Conservation (phyloP, 1,139 yeast genomes). For the Chernovozyma aurita region DNA sequence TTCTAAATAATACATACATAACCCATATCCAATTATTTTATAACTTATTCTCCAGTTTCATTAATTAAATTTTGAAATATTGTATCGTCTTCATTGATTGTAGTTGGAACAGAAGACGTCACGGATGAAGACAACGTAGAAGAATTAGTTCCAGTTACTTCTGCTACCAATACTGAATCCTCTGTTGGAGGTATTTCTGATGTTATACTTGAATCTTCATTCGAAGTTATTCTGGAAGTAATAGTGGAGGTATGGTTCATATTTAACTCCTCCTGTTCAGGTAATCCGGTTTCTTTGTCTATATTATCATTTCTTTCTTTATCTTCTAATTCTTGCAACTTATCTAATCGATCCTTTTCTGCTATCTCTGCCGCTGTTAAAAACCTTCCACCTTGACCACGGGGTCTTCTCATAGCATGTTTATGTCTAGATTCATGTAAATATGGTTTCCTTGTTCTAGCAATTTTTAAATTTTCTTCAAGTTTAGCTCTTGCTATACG, state of each 20-base stretch:
- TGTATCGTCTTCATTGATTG: slow-evolving; percentile 11
- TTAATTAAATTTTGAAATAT: slow-evolving; percentile 14
- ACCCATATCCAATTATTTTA: too few species aligned
- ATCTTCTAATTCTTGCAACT: slow-evolving; percentile 38
- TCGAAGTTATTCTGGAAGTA: background rate
- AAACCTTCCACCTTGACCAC: slow-evolving; percentile 98
- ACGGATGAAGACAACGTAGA: background rate
- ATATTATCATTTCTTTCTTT: slow-evolving; percentile 9
- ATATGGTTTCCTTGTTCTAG: slow-evolving; percentile 90
- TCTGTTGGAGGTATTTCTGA: background rate
- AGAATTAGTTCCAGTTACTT: background rate
- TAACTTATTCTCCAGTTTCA: slow-evolving; percentile 4
- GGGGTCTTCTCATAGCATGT: slow-evolving; percentile 98
- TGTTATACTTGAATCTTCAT: background rate
- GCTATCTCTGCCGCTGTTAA: slow-evolving; percentile 96
- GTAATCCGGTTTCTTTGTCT: background rate
- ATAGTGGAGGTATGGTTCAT: background rate
- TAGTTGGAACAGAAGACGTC: background rate
- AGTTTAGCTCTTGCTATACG: slow-evolving; percentile 90
- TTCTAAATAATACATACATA: too few species aligned
- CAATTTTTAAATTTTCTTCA: slow-evolving; percentile 83
- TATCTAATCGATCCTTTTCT: slow-evolving; percentile 63
- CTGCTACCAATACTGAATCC: background rate
- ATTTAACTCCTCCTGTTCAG: background rate
- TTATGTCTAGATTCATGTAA: slow-evolving; percentile 96